These are phyloP conservation scores for Acanthamoeba healyi DNA, from an alignment of 208 protist species.

Conservation along the genomic window DNA sequence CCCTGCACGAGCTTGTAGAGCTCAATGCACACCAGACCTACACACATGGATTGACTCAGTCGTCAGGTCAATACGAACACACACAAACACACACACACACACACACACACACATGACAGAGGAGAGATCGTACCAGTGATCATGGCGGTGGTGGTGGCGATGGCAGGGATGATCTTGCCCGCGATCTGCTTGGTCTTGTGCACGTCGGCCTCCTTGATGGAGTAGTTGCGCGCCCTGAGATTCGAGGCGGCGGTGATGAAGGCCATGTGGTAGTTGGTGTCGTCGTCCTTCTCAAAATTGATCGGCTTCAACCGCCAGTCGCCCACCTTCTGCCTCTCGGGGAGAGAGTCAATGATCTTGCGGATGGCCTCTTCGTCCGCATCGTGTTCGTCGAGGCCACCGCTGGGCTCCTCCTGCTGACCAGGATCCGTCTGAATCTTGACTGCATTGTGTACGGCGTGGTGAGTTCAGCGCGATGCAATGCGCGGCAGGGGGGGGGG, in stretches of 20 bases:
- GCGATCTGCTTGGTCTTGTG: constrained; percentile 91
- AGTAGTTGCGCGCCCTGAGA: constrained; percentile 91
- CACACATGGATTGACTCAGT: too few species aligned
- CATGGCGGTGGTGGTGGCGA: constrained; percentile 99
- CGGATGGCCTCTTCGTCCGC: neutral
- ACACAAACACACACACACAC: neutral
- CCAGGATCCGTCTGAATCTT: constrained; percentile 91
- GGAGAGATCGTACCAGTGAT: constrained; percentile 91
- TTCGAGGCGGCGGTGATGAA: constrained; percentile 90
- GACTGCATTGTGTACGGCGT: neutral
- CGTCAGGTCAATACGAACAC: too few species aligned
- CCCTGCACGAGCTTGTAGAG: constrained; percentile 95
- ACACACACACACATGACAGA: neutral
- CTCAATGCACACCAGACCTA: constrained; percentile 97
- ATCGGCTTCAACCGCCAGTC: constrained; percentile 18
- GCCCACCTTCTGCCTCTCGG: neutral
- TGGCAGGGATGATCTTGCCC: constrained; percentile 99
- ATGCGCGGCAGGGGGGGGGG: too few species aligned
- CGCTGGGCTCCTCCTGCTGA: constrained; percentile 80
- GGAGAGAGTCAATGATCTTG: neutral
- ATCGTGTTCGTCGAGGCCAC: constrained; percentile 45
- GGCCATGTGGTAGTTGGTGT: constrained; percentile 86
- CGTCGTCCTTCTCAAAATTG: constrained; percentile 80
- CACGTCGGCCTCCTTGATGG: constrained; percentile 85
- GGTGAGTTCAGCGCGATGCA: too few species aligned